These are phyloP conservation scores for Cucumis sativus DNA, from an alignment of 306 rosid species.

Conservation along the genomic window DNA sequence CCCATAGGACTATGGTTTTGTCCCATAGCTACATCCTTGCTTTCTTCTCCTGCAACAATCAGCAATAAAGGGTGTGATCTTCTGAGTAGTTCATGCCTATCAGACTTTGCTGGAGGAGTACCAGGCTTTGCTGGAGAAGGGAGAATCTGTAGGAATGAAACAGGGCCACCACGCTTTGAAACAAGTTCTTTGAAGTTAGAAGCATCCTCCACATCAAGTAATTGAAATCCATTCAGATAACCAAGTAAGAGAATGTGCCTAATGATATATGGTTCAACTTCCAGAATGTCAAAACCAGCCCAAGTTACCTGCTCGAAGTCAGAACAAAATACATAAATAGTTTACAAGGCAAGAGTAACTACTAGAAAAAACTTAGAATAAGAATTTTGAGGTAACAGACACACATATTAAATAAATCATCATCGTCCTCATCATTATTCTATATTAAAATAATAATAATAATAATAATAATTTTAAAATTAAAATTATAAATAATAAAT, in stretches of 20 bases:
- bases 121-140: constrained; percentile 45
- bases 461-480: too few relatives aligned
- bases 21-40: constrained; percentile 7
- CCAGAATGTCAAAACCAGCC: constrained; percentile 84
- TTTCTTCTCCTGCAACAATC: constrained; percentile 67
- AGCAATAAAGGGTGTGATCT: constrained; percentile 54
- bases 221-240: constrained; percentile 83
- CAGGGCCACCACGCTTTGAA: constrained; percentile 71
- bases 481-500: too few relatives aligned
- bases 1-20: constrained; percentile 32
- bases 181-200: constrained; percentile 63
- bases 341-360: background rate
- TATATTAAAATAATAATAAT: too few relatives aligned
- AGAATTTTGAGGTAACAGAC: background rate
- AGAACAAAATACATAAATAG: background rate
- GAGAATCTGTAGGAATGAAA: constrained; percentile 81
- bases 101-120: constrained; percentile 57
- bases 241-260: constrained; percentile 66
- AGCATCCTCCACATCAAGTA: constrained; percentile 75
- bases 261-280: constrained; percentile 35
- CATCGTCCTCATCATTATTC: too few relatives aligned
- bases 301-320: constrained; percentile 56
- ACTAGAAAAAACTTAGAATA: background rate
- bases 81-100: constrained; percentile 43
- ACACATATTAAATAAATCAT: too few relatives aligned